Conservation (phyloP, 805 yeast species). For the Priceomyces castillae region DNA sequence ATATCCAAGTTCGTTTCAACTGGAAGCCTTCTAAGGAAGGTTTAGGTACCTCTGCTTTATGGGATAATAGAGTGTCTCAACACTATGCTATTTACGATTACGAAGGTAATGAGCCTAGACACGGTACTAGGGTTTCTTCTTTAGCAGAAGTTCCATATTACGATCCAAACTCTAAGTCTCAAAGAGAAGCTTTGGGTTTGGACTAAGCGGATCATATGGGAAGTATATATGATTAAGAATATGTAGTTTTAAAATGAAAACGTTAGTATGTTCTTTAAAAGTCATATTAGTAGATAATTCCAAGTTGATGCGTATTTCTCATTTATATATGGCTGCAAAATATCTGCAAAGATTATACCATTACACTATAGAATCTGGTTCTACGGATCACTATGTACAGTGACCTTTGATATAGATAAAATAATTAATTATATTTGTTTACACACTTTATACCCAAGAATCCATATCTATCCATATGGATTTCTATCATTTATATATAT, state of each 20-base stretch:
- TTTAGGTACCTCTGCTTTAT: conserved; percentile 50
- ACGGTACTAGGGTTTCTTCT: conserved; percentile 49
- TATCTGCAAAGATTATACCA: too few relatives aligned
- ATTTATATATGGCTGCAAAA: too few relatives aligned
- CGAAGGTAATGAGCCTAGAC: conserved; percentile 44
- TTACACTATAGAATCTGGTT: too few relatives aligned
- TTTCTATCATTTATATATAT: too few relatives aligned
- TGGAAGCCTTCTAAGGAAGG: conserved; percentile 46
- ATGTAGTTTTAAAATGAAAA: not conserved
- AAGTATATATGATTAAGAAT: not conserved
- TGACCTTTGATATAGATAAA: too few relatives aligned
- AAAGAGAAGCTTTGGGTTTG: conserved; percentile 50
- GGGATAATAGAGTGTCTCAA: conserved; percentile 58
- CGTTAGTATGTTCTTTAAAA: too few relatives aligned
- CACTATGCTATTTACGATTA: conserved; percentile 57
- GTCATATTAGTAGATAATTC: too few relatives aligned
- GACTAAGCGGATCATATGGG: not conserved
- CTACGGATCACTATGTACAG: too few relatives aligned
- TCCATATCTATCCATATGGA: too few relatives aligned
- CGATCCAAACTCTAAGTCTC: conserved; percentile 49
- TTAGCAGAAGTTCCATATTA: conserved; percentile 54
- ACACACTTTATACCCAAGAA: too few relatives aligned
- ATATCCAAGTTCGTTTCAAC: conserved; percentile 53
- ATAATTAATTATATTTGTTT: too few relatives aligned
- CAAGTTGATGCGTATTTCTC: too few relatives aligned